phyloP scores from a whole-genome alignment of 2,329 filamentous ascomycete species.

The Talaromyces sp. region DNA sequence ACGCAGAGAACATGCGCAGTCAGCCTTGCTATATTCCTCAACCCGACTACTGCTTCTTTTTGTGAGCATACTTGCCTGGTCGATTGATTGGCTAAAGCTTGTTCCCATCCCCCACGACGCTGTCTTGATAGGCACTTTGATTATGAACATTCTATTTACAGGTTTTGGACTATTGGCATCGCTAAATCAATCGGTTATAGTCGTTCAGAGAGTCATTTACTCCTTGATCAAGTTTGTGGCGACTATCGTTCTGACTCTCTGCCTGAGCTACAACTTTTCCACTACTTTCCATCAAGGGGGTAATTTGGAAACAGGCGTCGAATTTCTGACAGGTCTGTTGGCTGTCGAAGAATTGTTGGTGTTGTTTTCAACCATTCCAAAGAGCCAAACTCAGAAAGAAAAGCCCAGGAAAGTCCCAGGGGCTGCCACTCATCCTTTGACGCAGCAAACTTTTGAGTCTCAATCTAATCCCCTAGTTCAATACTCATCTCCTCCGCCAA shows the following conservation, averaged over 20 bases:
- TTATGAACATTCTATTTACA: conserved; percentile 11
- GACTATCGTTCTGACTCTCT: conserved; percentile 13
- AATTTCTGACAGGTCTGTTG: conserved; percentile 39
- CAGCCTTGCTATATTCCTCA: background rate
- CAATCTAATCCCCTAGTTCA: background rate
- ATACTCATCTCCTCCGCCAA: background rate
- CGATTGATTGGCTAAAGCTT: conserved; percentile 7
- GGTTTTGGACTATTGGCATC: conserved; percentile 14
- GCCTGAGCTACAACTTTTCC: conserved; percentile 14
- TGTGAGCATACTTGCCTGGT: conserved; percentile 10
- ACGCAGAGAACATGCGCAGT: background rate
- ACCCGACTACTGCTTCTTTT: conserved; percentile 8
- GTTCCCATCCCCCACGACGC: conserved; percentile 7
- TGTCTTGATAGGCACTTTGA: conserved; percentile 10
- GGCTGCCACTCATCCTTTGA: background rate
- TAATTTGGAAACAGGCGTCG: conserved; percentile 39
- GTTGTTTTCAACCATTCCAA: conserved; percentile 22
- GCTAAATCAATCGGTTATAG: conserved; percentile 7
- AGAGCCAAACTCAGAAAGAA: background rate
- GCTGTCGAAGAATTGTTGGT: conserved; percentile 36
- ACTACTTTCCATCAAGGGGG: conserved; percentile 24
- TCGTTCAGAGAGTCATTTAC: background rate
- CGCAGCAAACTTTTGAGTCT: background rate
- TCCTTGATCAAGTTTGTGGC: conserved; percentile 13
- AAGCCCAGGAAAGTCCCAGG: background rate